Base-by-base conservation (phyloP, 2,329 filamentous ascomycete genomes). In the Fusarium siculi region DNA sequence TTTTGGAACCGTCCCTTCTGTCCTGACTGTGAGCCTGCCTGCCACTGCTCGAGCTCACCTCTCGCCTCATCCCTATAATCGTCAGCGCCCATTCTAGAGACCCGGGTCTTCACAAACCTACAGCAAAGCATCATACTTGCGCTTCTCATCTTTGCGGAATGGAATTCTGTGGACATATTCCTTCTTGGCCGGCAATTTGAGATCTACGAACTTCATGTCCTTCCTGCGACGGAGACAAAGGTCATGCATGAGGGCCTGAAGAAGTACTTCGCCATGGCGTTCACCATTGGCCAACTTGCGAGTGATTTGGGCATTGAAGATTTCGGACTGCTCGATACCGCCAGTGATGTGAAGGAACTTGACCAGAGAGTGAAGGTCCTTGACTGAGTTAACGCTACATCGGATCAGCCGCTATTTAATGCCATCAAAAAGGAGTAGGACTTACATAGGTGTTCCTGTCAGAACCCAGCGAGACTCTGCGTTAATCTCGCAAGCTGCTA, bases 161-260 rank as follows among this genome's bases (percentile, higher is more conserved):
- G 90, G 86, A 74, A 97, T 90, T 14, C 89, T 89, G 76, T 96
- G 91, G 10, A 96, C 86, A 73, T 92, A 95, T 78, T 96, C 94
- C 2, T 90, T 92, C 77, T 97, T 90, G 19, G 90, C 85, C 0
- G 95, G 94, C 14, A 97, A 86, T 70, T 91, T 92, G 25, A 97
- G 84, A 74, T 97, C 93, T 58, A 97, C 89, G 77, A 97, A 97
- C 9, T 88, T 87, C 94, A 97, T 97, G 63, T 96, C 92, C 80
- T 97, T 97, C 81, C 91, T 92, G 42, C 95, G 90, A 42, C 95
- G 89, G 28, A 97, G 85, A 76, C 93, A 96, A 52, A 97, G 88
- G 23, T 93, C 91, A n/a, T 87, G 87, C 90, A 97, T 95, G 49
- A 97, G 86, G 9, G 90, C 87, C 77, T 96, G 93, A 7, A 97